Conservation (phyloP, 306 rosid species). For the Luffa aegyptiaca region DNA sequence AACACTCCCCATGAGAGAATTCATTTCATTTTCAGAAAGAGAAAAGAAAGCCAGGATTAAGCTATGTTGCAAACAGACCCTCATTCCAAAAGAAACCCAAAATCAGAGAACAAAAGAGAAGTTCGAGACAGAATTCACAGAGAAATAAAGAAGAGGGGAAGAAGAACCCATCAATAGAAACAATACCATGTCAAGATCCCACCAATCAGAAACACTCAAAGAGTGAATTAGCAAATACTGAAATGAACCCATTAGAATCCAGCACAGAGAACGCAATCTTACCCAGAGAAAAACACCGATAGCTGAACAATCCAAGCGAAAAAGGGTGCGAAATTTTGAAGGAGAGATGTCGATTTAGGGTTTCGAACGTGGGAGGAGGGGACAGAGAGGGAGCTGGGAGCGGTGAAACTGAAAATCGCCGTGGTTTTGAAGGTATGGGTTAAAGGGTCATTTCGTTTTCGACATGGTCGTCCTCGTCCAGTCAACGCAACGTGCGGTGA, state of each 20-base stretch:
- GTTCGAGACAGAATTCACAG: not conserved
- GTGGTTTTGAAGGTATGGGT: conserved; percentile 7
- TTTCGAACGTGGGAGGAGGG: not conserved
- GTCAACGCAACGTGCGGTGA: not conserved
- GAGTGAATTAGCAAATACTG: not conserved
- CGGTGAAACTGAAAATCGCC: not conserved
- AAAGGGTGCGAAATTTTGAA: not conserved
- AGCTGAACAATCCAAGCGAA: not conserved
- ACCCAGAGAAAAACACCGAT: not conserved
- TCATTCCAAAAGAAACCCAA: not conserved
- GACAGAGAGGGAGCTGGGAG: not conserved
- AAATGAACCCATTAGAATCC: not conserved
- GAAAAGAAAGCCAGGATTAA: not conserved
- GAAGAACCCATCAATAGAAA: not conserved
- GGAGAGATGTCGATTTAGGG: not conserved
- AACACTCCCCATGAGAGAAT: not conserved
- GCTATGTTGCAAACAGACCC: not conserved
- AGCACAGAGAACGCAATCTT: not conserved
- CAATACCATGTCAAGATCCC: not conserved
- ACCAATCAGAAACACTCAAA: not conserved
- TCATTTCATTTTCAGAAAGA: not conserved
- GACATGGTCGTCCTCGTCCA: not conserved
- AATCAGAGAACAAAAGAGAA: not conserved
- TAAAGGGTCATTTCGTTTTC: not conserved
- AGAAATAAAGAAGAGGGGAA: not conserved